phyloP scores from a whole-genome alignment of 495 filamentous ascomycete species.

The Penicillium angulare region DNA sequence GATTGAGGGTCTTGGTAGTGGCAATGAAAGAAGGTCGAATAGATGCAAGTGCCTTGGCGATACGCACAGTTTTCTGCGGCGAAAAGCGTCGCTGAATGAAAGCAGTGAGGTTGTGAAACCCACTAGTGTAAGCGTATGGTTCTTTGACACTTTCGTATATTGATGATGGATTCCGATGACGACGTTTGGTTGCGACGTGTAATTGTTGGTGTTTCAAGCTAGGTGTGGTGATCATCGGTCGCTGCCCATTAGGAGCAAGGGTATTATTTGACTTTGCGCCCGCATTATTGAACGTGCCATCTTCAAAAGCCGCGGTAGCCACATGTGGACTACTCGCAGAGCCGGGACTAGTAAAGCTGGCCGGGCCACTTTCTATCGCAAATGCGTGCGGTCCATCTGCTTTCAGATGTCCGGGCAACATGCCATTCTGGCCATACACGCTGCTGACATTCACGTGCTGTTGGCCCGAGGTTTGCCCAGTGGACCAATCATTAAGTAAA shows the following conservation, averaged over 20 bases:
- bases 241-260: constrained; percentile 35
- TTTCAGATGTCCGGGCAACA: constrained; percentile 45
- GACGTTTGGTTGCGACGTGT: constrained; percentile 47
- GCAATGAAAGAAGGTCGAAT: constrained; percentile 93
- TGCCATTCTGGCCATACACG: constrained; percentile 42
- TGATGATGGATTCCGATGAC: constrained; percentile 69
- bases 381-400: constrained; percentile 62
- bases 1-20: constrained; percentile 76
- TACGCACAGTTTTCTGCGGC: constrained; percentile 65
- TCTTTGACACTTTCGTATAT: constrained; percentile 88
- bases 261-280: constrained; percentile 34
- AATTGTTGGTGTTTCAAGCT: constrained; percentile 50
- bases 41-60: constrained; percentile 81
- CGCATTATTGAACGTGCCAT: constrained; percentile 27
- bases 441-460: constrained; percentile 41
- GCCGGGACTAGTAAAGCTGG: constrained; percentile 60
- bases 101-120: constrained; percentile 86
- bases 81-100: constrained; percentile 75
- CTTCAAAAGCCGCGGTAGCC: constrained; percentile 37
- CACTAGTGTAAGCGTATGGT: constrained; percentile 84
- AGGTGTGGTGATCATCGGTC: constrained; percentile 41
- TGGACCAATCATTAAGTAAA: constrained; percentile 46
- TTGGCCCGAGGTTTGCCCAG: constrained; percentile 37
- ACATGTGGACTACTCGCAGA: constrained; percentile 50
- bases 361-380: constrained; percentile 67